These are phyloP conservation scores for Nitzschia sp. DNA, from an alignment of 108 stramenopile genomes.

Conservation along the genomic window DNA sequence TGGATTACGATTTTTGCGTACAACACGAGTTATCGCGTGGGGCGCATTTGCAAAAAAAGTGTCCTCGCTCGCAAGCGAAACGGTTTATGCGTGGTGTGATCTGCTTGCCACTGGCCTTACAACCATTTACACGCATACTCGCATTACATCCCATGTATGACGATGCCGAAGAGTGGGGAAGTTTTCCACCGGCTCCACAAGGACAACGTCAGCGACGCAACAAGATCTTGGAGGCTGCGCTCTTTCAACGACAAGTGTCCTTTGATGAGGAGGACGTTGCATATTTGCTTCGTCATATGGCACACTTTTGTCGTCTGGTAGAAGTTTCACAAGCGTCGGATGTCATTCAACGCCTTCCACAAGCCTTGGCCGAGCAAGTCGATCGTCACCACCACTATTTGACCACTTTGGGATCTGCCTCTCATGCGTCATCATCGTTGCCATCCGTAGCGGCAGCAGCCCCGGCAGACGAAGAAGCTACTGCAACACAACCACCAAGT, in stretches of 20 bases:
- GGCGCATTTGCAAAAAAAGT: not conserved
- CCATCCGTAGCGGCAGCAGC: no score
- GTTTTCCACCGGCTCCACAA: not conserved
- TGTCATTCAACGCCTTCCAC: no score
- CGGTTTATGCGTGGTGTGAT: no score
- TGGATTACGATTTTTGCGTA: not conserved
- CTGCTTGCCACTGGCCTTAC: no score
- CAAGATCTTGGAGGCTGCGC: not conserved
- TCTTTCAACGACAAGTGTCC: not conserved
- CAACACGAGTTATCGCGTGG: not conserved
- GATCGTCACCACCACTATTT: no score
- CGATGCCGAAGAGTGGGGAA: conserved; percentile 1
- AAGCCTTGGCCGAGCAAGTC: no score
- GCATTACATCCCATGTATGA: not conserved
- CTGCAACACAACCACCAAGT: no score
- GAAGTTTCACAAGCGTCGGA: no score
- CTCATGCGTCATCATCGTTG: no score
- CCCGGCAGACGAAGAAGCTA: no score
- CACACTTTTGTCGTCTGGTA: not conserved
- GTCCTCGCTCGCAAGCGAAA: not conserved
- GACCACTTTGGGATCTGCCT: no score
- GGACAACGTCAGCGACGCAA: not conserved
- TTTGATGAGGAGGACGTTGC: not conserved
- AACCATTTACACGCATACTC: no score
- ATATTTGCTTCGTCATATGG: not conserved